Evolutionary conservation across 192 early-diverging fungal species (phyloP), one percentile per base, ranked within the genome.

Genomic region (Podila clonocystis): DNA sequence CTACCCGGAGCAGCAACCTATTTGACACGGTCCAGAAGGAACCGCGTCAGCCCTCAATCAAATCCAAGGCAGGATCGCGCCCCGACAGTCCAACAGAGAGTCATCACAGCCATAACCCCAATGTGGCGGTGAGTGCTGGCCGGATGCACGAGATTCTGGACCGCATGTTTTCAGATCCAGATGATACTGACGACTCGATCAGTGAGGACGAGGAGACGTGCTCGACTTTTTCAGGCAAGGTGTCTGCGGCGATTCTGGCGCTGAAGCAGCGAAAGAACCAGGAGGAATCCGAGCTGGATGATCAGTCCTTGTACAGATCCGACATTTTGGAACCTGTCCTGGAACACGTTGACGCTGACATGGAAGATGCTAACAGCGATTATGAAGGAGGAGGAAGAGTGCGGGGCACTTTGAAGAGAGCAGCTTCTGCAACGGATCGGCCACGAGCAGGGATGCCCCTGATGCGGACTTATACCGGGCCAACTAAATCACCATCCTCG

Each of bases 81-180:
- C 70, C 77, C 1, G 77, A 80, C 19, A 73, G 70, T 29, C 77
- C 77, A 15, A 73, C 77, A 19, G 77, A 73, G 45, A 67, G 68
- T 29, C 67, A 73, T 30, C 62, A 80, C 11, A 73, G 77, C 26
- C 68, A 31, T 28, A 80, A 65, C 33, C 26, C 29, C 24, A 61
- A 61, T 61, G 71, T 80, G 26, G 77, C 63, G 7, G 71, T 62
- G 20, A 80, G 77, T 62, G 71, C 77, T 9, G 77, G 62, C 9
- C 55, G 71, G 38, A 80, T 80, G 77, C 77, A 80, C 12, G 77
- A 80, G 57, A 80, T 80, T 61, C 67, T 80, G 71, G 77, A 80
- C 49, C 60, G 77, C 52, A 80, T 80, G 77, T 80, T 80, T 48
- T 80, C 77, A 11, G 77, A 79, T 38, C 60, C 72, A 24, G 70